Conservation (phyloP, 225 moss, liverwort and hornwort species). For the Rhytidiadelphus loreus region DNA sequence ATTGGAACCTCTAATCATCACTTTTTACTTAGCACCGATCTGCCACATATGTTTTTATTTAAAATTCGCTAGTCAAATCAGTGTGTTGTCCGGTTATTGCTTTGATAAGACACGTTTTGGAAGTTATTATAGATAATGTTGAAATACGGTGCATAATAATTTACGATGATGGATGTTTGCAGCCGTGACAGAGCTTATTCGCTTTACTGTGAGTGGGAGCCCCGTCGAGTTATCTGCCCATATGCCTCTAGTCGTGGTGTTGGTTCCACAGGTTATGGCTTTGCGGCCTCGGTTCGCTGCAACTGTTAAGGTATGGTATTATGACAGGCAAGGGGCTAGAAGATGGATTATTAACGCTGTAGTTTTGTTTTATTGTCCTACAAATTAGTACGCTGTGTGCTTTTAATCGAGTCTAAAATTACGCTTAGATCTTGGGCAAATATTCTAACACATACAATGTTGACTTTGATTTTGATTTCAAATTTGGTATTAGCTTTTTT, state of each 20-base stretch:
- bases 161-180: slow-evolving; percentile 18
- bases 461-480: neutral
- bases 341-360: neutral
- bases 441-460: neutral
- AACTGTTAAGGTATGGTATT: slow-evolving; percentile 65
- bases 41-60: neutral
- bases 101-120: neutral
- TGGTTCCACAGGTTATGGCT: slow-evolving; percentile 92
- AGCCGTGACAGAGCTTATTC: slow-evolving; percentile 86
- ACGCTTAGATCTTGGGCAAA: neutral
- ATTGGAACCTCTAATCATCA: neutral
- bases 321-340: neutral
- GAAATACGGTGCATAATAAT: neutral
- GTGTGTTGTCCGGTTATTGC: neutral
- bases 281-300: slow-evolving; percentile 75
- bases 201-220: slow-evolving; percentile 72
- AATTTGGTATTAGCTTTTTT: neutral
- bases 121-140: neutral
- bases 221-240: slow-evolving; percentile 81
- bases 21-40: neutral
- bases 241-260: slow-evolving; percentile 85
- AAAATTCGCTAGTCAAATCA: neutral
- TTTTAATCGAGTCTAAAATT: neutral
- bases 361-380: neutral
- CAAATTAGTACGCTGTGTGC: neutral